phyloP scores from a whole-genome alignment of 2,329 filamentous ascomycete species.

The Colletotrichum liaoningense region DNA sequence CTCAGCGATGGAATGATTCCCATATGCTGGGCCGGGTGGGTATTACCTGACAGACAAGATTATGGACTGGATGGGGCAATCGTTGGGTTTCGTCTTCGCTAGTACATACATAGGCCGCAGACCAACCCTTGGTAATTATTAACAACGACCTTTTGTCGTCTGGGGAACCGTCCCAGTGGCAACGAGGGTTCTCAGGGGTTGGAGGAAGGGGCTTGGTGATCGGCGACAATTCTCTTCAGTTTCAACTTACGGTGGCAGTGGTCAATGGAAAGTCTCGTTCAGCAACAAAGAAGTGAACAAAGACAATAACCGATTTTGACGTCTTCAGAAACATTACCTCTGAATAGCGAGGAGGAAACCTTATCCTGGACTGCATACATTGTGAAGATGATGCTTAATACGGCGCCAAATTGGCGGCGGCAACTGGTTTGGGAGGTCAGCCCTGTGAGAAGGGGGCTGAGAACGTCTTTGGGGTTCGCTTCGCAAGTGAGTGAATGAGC shows the following conservation, averaged over 20 bases:
- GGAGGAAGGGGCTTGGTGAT: constrained; percentile 9
- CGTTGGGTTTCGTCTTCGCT: not conserved
- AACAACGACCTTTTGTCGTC: constrained; percentile 24
- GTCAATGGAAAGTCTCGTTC: not conserved
- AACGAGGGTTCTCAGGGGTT: constrained; percentile 18
- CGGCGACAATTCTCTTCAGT: not conserved
- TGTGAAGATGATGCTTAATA: constrained; percentile 27
- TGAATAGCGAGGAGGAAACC: not conserved
- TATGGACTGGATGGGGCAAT: constrained; percentile 1
- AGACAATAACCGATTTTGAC: not conserved
- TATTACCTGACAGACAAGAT: not conserved
- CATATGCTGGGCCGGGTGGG: not conserved
- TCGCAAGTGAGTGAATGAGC: not conserved
- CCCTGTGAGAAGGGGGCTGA: constrained; percentile 19
- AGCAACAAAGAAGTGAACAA: constrained; percentile 15
- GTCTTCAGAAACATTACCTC: not conserved
- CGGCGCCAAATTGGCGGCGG: constrained; percentile 25
- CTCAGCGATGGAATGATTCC: not conserved
- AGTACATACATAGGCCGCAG: not conserved
- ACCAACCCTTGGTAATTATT: constrained; percentile 5
- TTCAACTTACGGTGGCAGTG: not conserved
- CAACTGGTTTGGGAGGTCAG: constrained; percentile 22
- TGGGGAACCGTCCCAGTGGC: constrained; percentile 19
- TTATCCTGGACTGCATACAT: constrained; percentile 20
- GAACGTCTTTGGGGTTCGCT: not conserved